Base-by-base conservation (phyloP, 306 rosid genomes). In the Psophocarpus tetragonolobus region DNA sequence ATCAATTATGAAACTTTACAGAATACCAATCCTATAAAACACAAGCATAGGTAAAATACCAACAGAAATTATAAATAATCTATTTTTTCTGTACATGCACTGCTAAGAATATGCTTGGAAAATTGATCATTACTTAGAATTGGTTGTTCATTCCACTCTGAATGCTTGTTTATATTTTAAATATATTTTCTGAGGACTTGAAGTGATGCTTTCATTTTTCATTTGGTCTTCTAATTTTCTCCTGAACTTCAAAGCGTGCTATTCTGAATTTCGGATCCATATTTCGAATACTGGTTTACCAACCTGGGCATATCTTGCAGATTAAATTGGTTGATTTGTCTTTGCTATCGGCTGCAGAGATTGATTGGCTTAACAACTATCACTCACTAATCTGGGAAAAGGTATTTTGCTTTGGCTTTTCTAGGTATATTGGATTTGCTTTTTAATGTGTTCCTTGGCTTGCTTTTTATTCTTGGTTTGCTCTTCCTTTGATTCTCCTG, bases 371-470 rank as follows among this genome's bases (percentile, higher is more conserved):
- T 35, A 82, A 95, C 73, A 85, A 87, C 63, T 95, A 92, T 83
- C 97, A 95, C 84, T 89, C 90, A 26, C 86, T 85, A 80, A 97
- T 92, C 64, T 92, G 98, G 97, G 97, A 89, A 76, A 95, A 95
- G 97, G 98, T 95, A 80, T 11, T 50, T 65, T 71, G 60, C 61
- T 23, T 33, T 78, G 69, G 26, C 66, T 65, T 20, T 24, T 54
- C 9, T 56, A 8, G 47, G 33, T 35, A 50, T 50, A 33, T 45
- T 75, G 23, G 26, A 30, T 24, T 47, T 63, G 14, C 48, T 63
- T 45, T 47, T 50, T 21, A 64, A 27, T 48, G 45, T 35, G 71
- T 62, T 48, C 78, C 62, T 8, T 75, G 32, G 1, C 61, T 60
- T 75, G 17, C 5, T 23, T 64, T 64, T 35, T 36, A 32, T 10